Conservation (phyloP, 768 basidiomycete genomes). For the Cystobasidium onofrii region DNA sequence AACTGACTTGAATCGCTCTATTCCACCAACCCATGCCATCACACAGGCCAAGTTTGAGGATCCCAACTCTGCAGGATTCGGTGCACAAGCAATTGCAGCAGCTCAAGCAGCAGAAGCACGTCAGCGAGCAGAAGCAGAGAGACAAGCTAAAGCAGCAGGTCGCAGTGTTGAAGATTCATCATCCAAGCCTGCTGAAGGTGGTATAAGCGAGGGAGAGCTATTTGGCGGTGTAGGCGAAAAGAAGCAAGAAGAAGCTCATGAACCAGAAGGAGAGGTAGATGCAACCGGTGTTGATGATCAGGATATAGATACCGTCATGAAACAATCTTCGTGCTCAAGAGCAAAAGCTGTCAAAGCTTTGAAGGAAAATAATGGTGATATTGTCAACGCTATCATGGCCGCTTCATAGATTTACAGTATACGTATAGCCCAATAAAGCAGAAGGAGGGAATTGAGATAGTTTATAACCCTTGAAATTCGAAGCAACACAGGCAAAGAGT, state of each 20-base stretch:
- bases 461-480: neutral
- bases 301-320: constrained; percentile 72
- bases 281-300: constrained; percentile 84
- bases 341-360: constrained; percentile 84
- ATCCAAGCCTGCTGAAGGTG: constrained; percentile 50
- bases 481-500: neutral
- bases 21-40: no score
- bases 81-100: constrained; percentile 31
- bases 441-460: neutral
- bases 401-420: neutral
- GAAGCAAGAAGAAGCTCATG: constrained; percentile 43
- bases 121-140: constrained; percentile 17
- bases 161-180: constrained; percentile 13
- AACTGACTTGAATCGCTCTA: neutral
- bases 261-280: constrained; percentile 60
- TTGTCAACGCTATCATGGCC: constrained; percentile 25
- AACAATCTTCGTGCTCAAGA: constrained; percentile 73
- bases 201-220: constrained; percentile 54
- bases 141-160: constrained; percentile 22
- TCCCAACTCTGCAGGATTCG: constrained; percentile 25
- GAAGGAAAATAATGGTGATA: constrained; percentile 70
- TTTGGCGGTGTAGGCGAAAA: constrained; percentile 51
- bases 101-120: constrained; percentile 31
- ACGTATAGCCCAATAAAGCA: neutral
- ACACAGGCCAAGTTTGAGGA: constrained; percentile 29